Base-by-base conservation (phyloP, 148 eudicot species). In the Chenopodium berlandieri region DNA sequence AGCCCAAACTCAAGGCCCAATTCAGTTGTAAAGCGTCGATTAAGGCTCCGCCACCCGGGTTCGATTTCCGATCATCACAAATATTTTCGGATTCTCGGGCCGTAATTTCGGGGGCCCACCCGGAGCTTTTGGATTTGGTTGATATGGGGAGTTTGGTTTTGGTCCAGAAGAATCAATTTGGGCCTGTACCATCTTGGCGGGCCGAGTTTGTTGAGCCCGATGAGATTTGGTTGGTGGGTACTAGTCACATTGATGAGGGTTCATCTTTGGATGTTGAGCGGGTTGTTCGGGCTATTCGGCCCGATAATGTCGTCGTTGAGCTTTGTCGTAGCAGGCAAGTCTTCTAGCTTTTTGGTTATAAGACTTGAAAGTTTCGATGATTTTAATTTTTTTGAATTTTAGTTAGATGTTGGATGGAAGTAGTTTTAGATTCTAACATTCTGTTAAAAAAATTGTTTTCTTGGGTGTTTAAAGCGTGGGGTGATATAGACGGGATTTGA, bases 291-390 rank as follows among this genome's bases (percentile, higher is more conserved):
- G 86, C 88, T 25, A 76, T 92, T n/a, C 81, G 62, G 85, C 99
- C 99, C 13, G 98, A 96, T 56, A 94, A 90, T 84, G 98, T 96
- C 32, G 99, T 96, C n/a, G 98, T 94, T 58, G 99, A 96, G 88
- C 98, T 96, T 34, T 96, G 98, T 19, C 90, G 99, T 72, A 96
- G 99, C 90, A 96, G 99, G 99, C 93, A 91, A 80, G 93, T 92
- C 73, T 3, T 17, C 60, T 8, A 50, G 14, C 47, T 67, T 78
- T 52, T 17, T 37, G 17, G 34, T 52, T 40, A 40, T 40, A 40
- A 40, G 44, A 40, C 12, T 10, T 12, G 11, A 9, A 34, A 25
- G 1, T 34, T 23, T 27, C 34, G 25, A n/a, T 62, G 22, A 62
- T 62, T 25, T 22, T 62, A 62, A 1, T 22, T 56, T 56, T 52